Conservation (phyloP, 1,284 basidiomycete species). For the Xanthoconium separans region DNA sequence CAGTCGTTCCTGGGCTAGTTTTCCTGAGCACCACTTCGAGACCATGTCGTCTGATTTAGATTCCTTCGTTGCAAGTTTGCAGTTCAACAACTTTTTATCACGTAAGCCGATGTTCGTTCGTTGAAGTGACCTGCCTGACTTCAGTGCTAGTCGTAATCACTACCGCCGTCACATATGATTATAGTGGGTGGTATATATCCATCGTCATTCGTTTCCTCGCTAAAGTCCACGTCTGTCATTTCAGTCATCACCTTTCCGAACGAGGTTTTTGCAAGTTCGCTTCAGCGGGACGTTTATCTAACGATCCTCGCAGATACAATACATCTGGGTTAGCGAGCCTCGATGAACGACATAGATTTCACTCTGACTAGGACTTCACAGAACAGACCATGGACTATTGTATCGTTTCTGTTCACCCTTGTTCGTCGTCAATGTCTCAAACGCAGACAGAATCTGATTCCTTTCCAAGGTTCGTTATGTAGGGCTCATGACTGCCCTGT, state of each 20-base stretch:
- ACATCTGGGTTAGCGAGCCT: slow-evolving; percentile 19
- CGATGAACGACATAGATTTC: not conserved
- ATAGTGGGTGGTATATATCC: slow-evolving; percentile 11
- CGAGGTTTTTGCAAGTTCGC: slow-evolving; percentile 9
- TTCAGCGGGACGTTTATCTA: not conserved
- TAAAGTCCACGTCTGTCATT: not conserved
- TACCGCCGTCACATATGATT: slow-evolving; percentile 19
- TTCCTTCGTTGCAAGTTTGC: slow-evolving; percentile 9
- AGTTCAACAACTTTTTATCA: slow-evolving; percentile 11
- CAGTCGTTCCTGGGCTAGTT: not conserved
- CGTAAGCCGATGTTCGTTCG: slow-evolving; percentile 7
- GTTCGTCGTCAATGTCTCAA: slow-evolving; percentile 7
- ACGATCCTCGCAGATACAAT: slow-evolving; percentile 12
- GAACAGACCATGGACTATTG: slow-evolving; percentile 20
- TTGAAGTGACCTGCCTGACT: not conserved
- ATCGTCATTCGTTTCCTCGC: not conserved
- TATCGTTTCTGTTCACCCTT: slow-evolving; percentile 18
- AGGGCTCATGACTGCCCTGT: slow-evolving; percentile 14
- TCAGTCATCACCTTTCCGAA: slow-evolving; percentile 17
- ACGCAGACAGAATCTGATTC: not conserved
- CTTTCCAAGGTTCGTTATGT: slow-evolving; percentile 20
- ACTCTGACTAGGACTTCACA: slow-evolving; percentile 8
- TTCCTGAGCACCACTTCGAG: not conserved
- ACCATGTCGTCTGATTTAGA: slow-evolving; percentile 19
- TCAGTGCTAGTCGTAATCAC: slow-evolving; percentile 12